These are phyloP conservation scores for Lactarius vividus DNA, from an alignment of 768 basidiomycete genomes.

Conservation along the genomic window DNA sequence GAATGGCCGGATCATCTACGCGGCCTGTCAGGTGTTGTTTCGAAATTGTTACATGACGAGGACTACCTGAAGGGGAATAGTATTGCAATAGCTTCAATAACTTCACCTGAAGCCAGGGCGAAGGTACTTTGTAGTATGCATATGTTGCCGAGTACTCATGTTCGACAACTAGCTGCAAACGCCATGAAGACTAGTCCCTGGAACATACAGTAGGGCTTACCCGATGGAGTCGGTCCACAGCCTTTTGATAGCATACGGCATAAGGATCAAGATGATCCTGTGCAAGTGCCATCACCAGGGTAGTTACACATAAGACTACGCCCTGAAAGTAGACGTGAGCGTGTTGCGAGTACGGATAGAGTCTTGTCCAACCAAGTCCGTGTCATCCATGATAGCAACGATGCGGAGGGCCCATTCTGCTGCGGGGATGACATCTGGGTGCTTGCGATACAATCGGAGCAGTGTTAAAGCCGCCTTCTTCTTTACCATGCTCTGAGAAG, in stretches of 20 bases:
- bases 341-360: not conserved
- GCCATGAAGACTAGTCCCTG: not conserved
- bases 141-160: slow-evolving; percentile 87
- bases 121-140: slow-evolving; percentile 96
- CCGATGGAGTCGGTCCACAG: slow-evolving; percentile 88
- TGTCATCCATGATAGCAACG: slow-evolving; percentile 93
- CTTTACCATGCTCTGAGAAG: slow-evolving; percentile 92
- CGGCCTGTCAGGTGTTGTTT: not conserved
- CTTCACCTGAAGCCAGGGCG: slow-evolving; percentile 97
- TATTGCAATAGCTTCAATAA: slow-evolving; percentile 90
- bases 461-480: slow-evolving; percentile 97
- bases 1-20: slow-evolving; percentile 80
- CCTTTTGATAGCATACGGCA: slow-evolving; percentile 91
- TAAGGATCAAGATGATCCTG: slow-evolving; percentile 92
- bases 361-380: slow-evolving; percentile 61
- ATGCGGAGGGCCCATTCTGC: slow-evolving; percentile 96
- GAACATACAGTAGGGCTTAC: slow-evolving; percentile 29
- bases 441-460: slow-evolving; percentile 91
- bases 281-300: slow-evolving; percentile 88
- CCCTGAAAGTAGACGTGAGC: slow-evolving; percentile 50
- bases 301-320: slow-evolving; percentile 92
- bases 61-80: slow-evolving; percentile 88
- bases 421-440: slow-evolving; percentile 89
- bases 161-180: slow-evolving; percentile 76
- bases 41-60: not conserved